These are phyloP conservation scores for Epichloe uncinata DNA, from an alignment of 2,329 filamentous ascomycete species.

Conservation along the genomic window DNA sequence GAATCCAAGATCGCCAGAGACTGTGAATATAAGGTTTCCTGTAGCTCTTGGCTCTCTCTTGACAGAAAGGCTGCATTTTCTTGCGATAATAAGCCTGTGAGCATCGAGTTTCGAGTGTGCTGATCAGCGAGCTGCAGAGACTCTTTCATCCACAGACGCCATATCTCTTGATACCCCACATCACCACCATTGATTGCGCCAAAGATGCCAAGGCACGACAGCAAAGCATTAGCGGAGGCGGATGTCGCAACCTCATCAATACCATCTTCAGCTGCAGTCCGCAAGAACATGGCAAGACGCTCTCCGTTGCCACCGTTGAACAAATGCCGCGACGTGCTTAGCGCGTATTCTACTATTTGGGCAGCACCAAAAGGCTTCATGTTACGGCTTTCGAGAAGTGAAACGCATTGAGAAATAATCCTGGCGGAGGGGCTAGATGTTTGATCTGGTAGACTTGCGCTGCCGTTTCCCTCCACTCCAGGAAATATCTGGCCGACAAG, in stretches of 20 bases:
- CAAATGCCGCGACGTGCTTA: constrained; percentile 26
- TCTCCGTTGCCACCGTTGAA: constrained; percentile 21
- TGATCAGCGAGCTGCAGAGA: constrained; percentile 23
- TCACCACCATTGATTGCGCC: constrained; percentile 28
- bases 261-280: constrained; percentile 38
- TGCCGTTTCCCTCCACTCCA: constrained; percentile 13
- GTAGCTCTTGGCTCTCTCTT: constrained; percentile 26
- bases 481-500: constrained; percentile 35
- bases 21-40: constrained; percentile 30
- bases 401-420: constrained; percentile 22
- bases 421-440: constrained; percentile 16
- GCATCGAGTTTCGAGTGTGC: constrained; percentile 15
- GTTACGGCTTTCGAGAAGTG: constrained; percentile 35
- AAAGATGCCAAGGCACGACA: constrained; percentile 50
- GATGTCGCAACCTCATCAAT: constrained; percentile 50
- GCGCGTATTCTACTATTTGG: constrained; percentile 26
- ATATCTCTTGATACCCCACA: constrained; percentile 26
- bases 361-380: constrained; percentile 46
- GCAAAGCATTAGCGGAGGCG: constrained; percentile 51
- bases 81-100: constrained; percentile 35
- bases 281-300: constrained; percentile 30
- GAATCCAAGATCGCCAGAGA: constrained; percentile 26
- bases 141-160: constrained; percentile 29
- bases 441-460: constrained; percentile 15
- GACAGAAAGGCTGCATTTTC: constrained; percentile 26